These are phyloP conservation scores for Penicillium sp. DNA, from an alignment of 2,329 filamentous ascomycete species.

Conservation along the genomic window DNA sequence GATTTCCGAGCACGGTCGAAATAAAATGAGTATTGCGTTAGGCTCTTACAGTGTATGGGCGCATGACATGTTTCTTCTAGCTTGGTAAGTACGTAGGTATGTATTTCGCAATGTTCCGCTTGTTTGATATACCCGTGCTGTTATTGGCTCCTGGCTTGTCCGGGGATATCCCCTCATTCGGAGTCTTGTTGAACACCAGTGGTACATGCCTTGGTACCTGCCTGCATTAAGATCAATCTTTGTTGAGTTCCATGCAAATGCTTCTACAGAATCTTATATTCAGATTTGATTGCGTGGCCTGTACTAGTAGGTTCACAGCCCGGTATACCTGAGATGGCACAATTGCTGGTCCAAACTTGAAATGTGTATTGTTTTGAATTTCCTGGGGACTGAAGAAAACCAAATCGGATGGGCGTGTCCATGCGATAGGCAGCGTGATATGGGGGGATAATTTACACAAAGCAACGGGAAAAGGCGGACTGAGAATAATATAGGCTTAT, in stretches of 20 bases:
- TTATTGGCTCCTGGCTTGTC: constrained; percentile 24
- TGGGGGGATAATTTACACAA: constrained; percentile 30
- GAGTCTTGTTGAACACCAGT: neutral
- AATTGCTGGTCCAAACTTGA: neutral
- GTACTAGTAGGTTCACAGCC: neutral
- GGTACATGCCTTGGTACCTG: neutral
- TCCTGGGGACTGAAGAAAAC: constrained; percentile 15
- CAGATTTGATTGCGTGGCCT: neutral
- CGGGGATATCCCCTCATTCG: constrained; percentile 6
- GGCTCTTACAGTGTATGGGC: too few species aligned
- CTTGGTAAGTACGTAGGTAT: neutral
- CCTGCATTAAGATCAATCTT: neutral
- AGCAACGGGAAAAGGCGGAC: constrained; percentile 21
- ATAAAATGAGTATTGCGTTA: too few species aligned
- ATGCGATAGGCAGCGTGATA: constrained; percentile 23
- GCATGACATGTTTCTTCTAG: too few species aligned
- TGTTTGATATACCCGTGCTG: constrained; percentile 27
- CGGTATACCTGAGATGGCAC: neutral
- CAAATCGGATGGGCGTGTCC: constrained; percentile 18
- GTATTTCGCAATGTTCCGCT: neutral
- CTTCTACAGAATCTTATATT: neutral
- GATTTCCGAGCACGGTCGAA: too few species aligned
- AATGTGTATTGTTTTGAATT: constrained; percentile 10
- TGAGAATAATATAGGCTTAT: constrained; percentile 27
- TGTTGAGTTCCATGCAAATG: neutral